phyloP scores from a whole-genome alignment of 2,329 filamentous ascomycete genomes.

The Cercospora zeae-maydis region DNA sequence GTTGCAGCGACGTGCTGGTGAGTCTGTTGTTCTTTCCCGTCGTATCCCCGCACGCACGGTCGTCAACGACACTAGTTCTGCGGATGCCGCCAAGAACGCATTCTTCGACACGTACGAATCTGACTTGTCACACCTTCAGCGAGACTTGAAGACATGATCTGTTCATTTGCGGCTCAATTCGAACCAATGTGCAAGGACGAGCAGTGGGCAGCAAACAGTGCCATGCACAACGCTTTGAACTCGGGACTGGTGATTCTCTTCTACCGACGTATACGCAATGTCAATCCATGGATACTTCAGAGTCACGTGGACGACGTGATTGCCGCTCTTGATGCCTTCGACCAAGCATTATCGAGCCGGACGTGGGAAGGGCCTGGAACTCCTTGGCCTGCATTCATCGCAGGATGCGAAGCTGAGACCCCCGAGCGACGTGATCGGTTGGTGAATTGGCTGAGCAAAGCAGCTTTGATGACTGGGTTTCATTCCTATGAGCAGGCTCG shows the following conservation, averaged over 20 bases:
- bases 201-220: slow-evolving; percentile 17
- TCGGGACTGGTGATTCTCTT: slow-evolving; percentile 43
- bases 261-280: slow-evolving; percentile 41
- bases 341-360: slow-evolving; percentile 24
- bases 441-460: slow-evolving; percentile 5
- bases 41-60: background rate
- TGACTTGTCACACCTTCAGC: background rate
- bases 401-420: slow-evolving; percentile 40
- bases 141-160: slow-evolving; percentile 14
- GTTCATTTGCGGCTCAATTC: slow-evolving; percentile 11
- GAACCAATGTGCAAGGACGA: background rate
- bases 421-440: slow-evolving; percentile 1
- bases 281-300: slow-evolving; percentile 41
- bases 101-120: background rate
- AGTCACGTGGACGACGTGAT: slow-evolving; percentile 40
- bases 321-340: slow-evolving; percentile 34
- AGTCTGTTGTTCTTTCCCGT: background rate
- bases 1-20: slow-evolving; percentile 5
- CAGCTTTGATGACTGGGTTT: slow-evolving; percentile 3
- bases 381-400: slow-evolving; percentile 42
- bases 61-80: background rate
- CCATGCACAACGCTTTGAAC: slow-evolving; percentile 42
- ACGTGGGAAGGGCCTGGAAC: slow-evolving; percentile 31
- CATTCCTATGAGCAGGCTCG: slow-evolving; percentile 5
- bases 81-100: too few relatives aligned